Evolutionary conservation across 495 filamentous ascomycete species (phyloP).

Genomic region (Zalerion maritima): DNA sequence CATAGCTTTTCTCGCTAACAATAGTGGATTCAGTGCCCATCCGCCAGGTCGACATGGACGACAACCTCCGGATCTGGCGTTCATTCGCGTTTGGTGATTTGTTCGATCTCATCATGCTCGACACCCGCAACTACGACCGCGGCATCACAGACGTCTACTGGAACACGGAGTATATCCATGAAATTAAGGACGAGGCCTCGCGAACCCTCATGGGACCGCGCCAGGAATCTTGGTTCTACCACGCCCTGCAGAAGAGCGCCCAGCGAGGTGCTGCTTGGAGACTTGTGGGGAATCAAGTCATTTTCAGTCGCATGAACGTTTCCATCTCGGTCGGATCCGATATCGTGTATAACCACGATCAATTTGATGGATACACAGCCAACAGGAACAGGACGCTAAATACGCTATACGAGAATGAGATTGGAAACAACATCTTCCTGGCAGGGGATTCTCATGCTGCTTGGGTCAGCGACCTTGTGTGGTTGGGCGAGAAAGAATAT

Average conservation of each 20-base stretch:
- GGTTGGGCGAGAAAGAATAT: conserved; percentile 42
- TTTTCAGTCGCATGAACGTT: conserved; percentile 43
- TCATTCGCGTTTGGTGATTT: conserved; percentile 48
- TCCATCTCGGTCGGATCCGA: conserved; percentile 28
- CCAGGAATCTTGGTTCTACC: conserved; percentile 59
- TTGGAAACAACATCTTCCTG: conserved; percentile 52
- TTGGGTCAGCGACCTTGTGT: conserved; percentile 54
- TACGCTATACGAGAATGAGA: conserved; percentile 43
- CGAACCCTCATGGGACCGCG: conserved; percentile 47
- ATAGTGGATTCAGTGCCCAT: conserved; percentile 24
- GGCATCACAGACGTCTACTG: conserved; percentile 33
- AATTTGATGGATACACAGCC: conserved; percentile 48
- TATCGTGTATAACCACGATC: conserved; percentile 42
- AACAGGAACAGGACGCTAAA: conserved; percentile 49
- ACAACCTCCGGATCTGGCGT: conserved; percentile 56
- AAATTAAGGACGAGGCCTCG: conserved; percentile 40
- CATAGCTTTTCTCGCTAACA: background rate
- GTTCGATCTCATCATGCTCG: conserved; percentile 53
- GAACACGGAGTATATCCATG: conserved; percentile 42
- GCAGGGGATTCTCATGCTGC: conserved; percentile 49
- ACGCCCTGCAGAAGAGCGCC: conserved; percentile 35
- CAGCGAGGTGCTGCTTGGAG: conserved; percentile 45
- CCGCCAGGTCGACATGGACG: conserved; percentile 52
- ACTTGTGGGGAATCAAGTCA: conserved; percentile 48
- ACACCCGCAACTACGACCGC: conserved; percentile 54